phyloP scores from a whole-genome alignment of 2,329 filamentous ascomycete genomes.

The Arthroderma sp. region DNA sequence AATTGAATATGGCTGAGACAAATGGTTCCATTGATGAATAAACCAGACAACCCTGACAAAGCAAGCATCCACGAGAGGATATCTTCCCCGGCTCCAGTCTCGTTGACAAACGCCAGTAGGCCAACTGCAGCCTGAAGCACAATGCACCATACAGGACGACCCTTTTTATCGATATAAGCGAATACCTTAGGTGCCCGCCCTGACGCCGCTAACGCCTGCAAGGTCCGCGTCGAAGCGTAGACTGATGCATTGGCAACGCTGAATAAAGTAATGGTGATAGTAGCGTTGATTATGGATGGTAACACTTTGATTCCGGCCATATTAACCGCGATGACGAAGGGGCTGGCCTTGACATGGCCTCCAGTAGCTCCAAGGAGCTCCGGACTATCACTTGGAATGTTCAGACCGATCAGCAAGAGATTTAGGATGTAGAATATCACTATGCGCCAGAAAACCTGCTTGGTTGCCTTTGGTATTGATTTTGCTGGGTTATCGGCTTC shows the following conservation, averaged over 20 bases:
- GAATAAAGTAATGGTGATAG: slow-evolving; percentile 59
- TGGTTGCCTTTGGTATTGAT: slow-evolving; percentile 41
- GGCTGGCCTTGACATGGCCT: slow-evolving; percentile 46
- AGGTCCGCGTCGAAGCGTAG: slow-evolving; percentile 49
- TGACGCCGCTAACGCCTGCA: slow-evolving; percentile 66
- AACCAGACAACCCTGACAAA: slow-evolving; percentile 26
- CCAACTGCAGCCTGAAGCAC: slow-evolving; percentile 37
- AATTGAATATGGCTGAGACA: slow-evolving; percentile 57
- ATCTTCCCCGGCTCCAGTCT: slow-evolving; percentile 47
- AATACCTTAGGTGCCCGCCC: slow-evolving; percentile 60
- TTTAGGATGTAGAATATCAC: slow-evolving; percentile 45
- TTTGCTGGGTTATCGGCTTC: slow-evolving; percentile 41
- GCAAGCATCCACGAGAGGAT: slow-evolving; percentile 39
- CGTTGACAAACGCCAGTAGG: slow-evolving; percentile 55
- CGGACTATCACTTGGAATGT: slow-evolving; percentile 51
- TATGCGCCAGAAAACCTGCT: slow-evolving; percentile 41
- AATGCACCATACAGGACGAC: slow-evolving; percentile 49
- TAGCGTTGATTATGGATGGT: slow-evolving; percentile 59
- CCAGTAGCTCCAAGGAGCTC: slow-evolving; percentile 44
- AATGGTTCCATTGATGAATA: slow-evolving; percentile 46
- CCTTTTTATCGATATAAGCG: slow-evolving; percentile 49
- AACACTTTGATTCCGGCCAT: slow-evolving; percentile 55
- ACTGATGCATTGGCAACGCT: slow-evolving; percentile 57
- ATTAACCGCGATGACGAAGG: slow-evolving; percentile 59
- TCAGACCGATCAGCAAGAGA: slow-evolving; percentile 45